A percentile compares a stretch with the other conserved stretches of the same genome.
phyloP scores from a whole-genome alignment of 108 stramenopile species.

The Pseudonitzschia multistriata region DNA sequence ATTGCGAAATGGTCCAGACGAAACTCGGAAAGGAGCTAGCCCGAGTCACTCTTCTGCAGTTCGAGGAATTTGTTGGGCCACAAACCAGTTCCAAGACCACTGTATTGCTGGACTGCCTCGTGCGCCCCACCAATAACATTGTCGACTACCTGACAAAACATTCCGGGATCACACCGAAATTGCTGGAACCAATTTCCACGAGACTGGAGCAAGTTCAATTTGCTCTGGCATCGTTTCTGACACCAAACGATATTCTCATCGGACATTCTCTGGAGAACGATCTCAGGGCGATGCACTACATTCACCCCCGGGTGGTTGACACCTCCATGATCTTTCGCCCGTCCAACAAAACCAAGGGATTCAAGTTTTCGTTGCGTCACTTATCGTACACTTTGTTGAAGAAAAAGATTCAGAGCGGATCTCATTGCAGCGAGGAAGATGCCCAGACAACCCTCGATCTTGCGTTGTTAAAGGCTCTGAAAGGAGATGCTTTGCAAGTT shows the following conservation, averaged over 20 bases:
- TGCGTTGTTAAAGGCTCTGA: conserved; percentile 61
- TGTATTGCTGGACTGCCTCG: conserved; percentile 73
- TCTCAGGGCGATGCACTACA: conserved; percentile 66
- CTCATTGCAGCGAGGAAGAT: conserved; percentile 82
- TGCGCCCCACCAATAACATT: conserved; percentile 59
- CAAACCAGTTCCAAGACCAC: conserved; percentile 26
- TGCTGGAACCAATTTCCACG: conserved; percentile 56
- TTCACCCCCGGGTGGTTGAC: conserved; percentile 78
- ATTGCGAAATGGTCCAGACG: conserved; percentile 94
- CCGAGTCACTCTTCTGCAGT: conserved; percentile 75
- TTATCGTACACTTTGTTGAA: conserved; percentile 53
- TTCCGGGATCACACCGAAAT: conserved; percentile 69
- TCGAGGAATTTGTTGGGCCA: conserved; percentile 25
- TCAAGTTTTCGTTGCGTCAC: conserved; percentile 71
- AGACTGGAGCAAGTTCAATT: conserved; percentile 74
- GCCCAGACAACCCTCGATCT: conserved; percentile 67
- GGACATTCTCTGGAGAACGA: conserved; percentile 95
- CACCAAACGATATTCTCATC: conserved; percentile 73
- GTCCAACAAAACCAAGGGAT: conserved; percentile 36
- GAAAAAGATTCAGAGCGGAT: conserved; percentile 60
- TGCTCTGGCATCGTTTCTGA: conserved; percentile 55
- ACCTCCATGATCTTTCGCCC: conserved; percentile 80
- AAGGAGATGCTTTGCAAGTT: conserved; percentile 54
- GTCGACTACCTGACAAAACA: conserved; percentile 68
- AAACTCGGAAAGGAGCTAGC: conserved; percentile 71